Evolutionary conservation across 2,329 filamentous ascomycete species (phyloP).

Genomic region (Thielaviopsis populi): DNA sequence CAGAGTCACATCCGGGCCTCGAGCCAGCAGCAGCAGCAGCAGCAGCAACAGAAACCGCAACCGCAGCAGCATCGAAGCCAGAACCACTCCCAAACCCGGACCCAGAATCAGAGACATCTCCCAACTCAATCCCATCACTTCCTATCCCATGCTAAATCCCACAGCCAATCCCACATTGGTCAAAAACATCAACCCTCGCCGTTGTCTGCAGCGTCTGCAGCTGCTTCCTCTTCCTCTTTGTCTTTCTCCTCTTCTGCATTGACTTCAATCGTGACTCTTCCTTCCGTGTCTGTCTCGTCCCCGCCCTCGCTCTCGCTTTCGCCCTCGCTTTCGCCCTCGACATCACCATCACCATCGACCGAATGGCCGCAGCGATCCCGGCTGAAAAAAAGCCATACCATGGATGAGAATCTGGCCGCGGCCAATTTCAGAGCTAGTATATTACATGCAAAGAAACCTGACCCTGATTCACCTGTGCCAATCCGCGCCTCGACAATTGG

Average conservation of each 20-base stretch:
- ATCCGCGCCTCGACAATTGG: constrained; percentile 1
- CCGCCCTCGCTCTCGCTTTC: constrained; percentile 4
- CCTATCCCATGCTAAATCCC: constrained; percentile 3
- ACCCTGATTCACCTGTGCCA: not conserved
- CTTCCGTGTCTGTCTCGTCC: not conserved
- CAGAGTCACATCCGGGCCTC: constrained; percentile 12
- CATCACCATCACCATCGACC: constrained; percentile 11
- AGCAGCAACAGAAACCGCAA: not conserved
- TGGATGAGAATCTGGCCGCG: constrained; percentile 15
- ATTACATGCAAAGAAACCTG: not conserved
- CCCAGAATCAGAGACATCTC: constrained; percentile 2
- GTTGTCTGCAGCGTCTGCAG: constrained; percentile 7
- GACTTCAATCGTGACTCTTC: not conserved
- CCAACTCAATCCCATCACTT: not conserved
- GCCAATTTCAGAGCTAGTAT: constrained; percentile 14
- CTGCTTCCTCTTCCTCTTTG: constrained; percentile 9
- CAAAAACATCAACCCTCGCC: constrained; percentile 5
- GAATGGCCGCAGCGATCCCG: constrained; percentile 10
- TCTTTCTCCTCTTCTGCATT: constrained; percentile 3
- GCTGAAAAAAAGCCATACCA: constrained; percentile 12
- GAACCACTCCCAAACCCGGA: constrained; percentile 4
- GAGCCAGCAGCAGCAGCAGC: constrained; percentile 8
- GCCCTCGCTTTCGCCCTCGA: not conserved
- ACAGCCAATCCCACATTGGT: constrained; percentile 1
- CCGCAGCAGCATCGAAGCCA: not conserved